Evolutionary conservation across 164 flowering plant species (phyloP).

Genomic region (Tetracentron sinense): DNA sequence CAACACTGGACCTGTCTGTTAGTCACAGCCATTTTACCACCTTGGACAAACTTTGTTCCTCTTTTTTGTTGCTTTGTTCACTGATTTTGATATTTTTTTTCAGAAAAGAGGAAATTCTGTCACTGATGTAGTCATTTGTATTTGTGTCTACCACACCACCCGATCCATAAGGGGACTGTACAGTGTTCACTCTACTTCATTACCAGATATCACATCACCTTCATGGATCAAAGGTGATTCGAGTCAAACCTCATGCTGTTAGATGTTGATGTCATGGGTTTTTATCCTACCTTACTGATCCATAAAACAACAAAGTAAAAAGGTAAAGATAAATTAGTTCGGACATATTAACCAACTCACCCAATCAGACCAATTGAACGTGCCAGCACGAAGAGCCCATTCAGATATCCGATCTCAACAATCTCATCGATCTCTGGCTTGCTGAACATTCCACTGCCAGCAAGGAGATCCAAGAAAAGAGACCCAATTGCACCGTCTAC

Average conservation of each 20-base stretch:
- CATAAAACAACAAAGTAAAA: background rate
- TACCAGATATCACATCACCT: background rate
- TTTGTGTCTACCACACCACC: no score
- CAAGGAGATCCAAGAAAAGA: slow-evolving; percentile 96
- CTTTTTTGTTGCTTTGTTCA: no score
- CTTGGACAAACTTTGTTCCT: background rate
- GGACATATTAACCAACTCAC: slow-evolving; percentile 36
- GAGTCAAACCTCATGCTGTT: background rate
- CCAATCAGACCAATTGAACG: slow-evolving; percentile 98
- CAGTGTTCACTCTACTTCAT: background rate
- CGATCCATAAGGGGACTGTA: no score
- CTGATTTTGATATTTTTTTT: no score
- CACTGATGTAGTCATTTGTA: no score
- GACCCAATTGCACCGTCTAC: slow-evolving; percentile 98
- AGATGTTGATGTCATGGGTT: slow-evolving; percentile 1
- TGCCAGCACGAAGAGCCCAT: slow-evolving; percentile 97
- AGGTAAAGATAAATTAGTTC: background rate
- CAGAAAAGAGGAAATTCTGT: no score
- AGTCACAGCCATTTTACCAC: background rate
- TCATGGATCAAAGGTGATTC: no score
- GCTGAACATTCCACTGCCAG: slow-evolving; percentile 97
- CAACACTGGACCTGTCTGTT: no score
- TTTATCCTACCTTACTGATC: background rate
- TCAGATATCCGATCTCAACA: slow-evolving; percentile 88
- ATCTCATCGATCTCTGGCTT: slow-evolving; percentile 94